Evolutionary conservation across 352 stramenopile species (phyloP).

Genomic region (Globisporangium rhizosaccharum): DNA sequence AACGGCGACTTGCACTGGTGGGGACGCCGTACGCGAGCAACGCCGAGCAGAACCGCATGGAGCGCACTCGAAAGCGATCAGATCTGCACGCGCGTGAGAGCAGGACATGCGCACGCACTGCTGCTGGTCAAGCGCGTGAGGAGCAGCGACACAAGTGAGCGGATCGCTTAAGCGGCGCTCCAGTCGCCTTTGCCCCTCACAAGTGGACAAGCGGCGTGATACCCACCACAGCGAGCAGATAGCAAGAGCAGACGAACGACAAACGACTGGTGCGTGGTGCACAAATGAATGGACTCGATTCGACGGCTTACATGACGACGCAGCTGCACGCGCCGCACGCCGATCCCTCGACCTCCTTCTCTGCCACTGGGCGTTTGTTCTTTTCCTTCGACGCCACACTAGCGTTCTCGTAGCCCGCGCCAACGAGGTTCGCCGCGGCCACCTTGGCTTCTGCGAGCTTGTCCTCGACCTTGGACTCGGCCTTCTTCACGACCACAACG

Average conservation of each 20-base stretch:
- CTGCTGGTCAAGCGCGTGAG: constrained; percentile 17
- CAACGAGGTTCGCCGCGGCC: constrained; percentile 46
- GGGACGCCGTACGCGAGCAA: constrained; percentile 17
- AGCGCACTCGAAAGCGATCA: constrained; percentile 7
- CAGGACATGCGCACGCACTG: constrained; percentile 24
- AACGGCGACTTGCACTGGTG: constrained; percentile 50
- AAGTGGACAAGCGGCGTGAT: neutral
- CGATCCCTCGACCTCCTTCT: constrained; percentile 46
- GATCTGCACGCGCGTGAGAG: constrained; percentile 10
- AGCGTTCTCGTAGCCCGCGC: constrained; percentile 52
- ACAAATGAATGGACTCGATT: neutral
- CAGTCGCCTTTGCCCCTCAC: neutral
- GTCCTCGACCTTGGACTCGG: constrained; percentile 14
- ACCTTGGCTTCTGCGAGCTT: constrained; percentile 38
- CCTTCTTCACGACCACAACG: constrained; percentile 18
- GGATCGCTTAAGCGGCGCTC: too few relatives aligned
- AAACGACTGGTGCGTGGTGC: neutral
- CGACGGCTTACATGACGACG: constrained; percentile 50
- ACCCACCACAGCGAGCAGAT: neutral
- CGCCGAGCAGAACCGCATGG: neutral
- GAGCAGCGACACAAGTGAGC: neutral
- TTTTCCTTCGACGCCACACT: constrained; percentile 53
- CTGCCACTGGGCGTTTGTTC: constrained; percentile 20
- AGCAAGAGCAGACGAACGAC: neutral
- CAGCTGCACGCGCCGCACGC: constrained; percentile 52